Evolutionary conservation across 2,329 filamentous ascomycete genomes (phyloP), one percentile per base, ranked within the genome.

Genomic region (Colletotrichum endophyticum): DNA sequence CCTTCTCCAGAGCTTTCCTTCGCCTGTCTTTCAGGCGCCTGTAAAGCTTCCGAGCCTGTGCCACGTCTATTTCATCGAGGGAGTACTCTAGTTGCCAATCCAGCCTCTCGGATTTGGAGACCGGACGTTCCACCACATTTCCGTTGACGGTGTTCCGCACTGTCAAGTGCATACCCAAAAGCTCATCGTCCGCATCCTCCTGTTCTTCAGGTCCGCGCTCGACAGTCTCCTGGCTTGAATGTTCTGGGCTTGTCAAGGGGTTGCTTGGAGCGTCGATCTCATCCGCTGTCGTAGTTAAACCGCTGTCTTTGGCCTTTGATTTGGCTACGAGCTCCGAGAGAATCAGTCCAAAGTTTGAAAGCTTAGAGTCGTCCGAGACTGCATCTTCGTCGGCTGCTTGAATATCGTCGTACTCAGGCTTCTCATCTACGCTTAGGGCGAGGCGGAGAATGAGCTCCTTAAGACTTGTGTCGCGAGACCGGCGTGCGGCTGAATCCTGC

Each of bases 21-120:
- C 95, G 90, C 19, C 94, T 89, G 5, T 80, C 83, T 82, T 92
- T 91, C 74, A 92, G 87, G 67, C 88, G 85, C 2, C 81, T 57
- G 82, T 95, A 95, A 28, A 94, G 83, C 1, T 72, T 84, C 76
- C 83, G 84, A 2, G 90, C 91, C 12, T 87, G 85, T 0, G 82
- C 78, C 4, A 79, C 78, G 0, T 84, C 69, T 3, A 96, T 86
- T 78, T 96, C 94, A 62, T 90, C 89, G 64, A 98, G 85, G 44
- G 92, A 89, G 84, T 98, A 98, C 80, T 97, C 92, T n/a, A 98
- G 87, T 1, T 86, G 83, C 96, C 96, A 98, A 78, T 92, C 74
- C 82, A 83, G 8, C 12, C 25, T 16, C 80, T 36, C 0, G 68
- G 83, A 62, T 93, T 82, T 16, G 0, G 87, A 79, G 2, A 84